phyloP scores from a whole-genome alignment of 2,329 filamentous ascomycete species.

The Pyrenochaeta sp. region DNA sequence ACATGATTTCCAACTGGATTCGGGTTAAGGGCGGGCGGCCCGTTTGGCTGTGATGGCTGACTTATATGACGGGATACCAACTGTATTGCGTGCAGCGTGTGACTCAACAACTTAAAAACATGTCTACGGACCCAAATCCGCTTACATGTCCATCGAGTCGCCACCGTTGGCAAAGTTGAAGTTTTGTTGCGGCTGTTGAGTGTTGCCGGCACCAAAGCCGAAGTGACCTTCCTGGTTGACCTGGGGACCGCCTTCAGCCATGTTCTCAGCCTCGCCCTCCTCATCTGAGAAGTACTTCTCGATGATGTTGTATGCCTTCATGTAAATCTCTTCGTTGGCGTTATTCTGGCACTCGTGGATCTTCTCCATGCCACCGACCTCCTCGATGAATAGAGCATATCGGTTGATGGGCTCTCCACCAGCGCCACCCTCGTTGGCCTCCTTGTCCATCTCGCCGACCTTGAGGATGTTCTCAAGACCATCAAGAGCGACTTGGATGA shows the following conservation, averaged over 20 bases:
- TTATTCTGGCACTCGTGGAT: conserved; percentile 99
- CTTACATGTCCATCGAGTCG: conserved; percentile 79
- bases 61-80: conserved; percentile 7
- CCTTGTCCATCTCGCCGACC: conserved; percentile 98
- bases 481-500: conserved; percentile 97
- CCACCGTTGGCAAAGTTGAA: conserved; percentile 92
- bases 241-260: conserved; percentile 79
- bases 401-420: conserved; percentile 83
- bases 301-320: conserved; percentile 99
- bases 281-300: conserved; percentile 99
- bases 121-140: conserved; percentile 3
- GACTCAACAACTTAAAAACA: conserved; percentile 14
- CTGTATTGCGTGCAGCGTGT: conserved; percentile 11
- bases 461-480: conserved; percentile 99
- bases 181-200: conserved; percentile 72
- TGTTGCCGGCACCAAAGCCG: conserved; percentile 74
- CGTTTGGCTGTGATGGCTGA: conserved; percentile 13
- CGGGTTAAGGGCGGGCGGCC: conserved; percentile 18
- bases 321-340: conserved; percentile 99
- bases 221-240: conserved; percentile 78
- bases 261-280: conserved; percentile 79
- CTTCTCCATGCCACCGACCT: conserved; percentile 99
- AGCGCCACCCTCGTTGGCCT: conserved; percentile 70
- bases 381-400: conserved; percentile 97
- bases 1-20: conserved; percentile 24